Percentiles rank a stretch among this genome's conserved stretches.
phyloP scores from a whole-genome alignment of 768 basidiomycete species.

The Cystobasidium ongulense region DNA sequence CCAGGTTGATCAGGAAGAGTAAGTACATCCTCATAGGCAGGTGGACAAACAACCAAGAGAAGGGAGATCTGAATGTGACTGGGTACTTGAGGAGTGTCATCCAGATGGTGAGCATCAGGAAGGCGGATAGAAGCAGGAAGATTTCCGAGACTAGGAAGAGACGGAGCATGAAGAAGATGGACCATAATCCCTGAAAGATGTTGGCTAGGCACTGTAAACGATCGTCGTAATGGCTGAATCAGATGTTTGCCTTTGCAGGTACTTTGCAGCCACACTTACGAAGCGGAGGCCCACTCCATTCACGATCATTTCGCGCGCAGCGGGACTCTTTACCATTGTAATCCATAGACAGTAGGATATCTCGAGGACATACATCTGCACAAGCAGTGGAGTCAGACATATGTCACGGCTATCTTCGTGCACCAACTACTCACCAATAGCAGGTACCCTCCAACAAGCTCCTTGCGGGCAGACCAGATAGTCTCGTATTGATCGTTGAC shows the following conservation, averaged over 20 bases:
- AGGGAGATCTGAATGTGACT: slow-evolving; percentile 53
- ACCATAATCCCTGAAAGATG: slow-evolving; percentile 13
- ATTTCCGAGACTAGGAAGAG: slow-evolving; percentile 70
- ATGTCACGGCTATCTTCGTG: background rate
- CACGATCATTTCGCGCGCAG: slow-evolving; percentile 65
- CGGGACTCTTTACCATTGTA: slow-evolving; percentile 60
- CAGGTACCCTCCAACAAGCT: slow-evolving; percentile 44
- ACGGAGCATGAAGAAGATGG: slow-evolving; percentile 54
- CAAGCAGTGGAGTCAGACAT: background rate
- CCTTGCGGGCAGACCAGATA: slow-evolving; percentile 59
- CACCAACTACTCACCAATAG: slow-evolving; percentile 12
- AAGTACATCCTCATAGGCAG: slow-evolving; percentile 70
- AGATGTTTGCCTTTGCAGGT: background rate
- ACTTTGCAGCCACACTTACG: slow-evolving; percentile 54
- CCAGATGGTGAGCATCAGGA: slow-evolving; percentile 67
- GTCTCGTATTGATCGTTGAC: slow-evolving; percentile 52
- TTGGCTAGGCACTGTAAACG: slow-evolving; percentile 21
- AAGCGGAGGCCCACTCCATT: slow-evolving; percentile 73
- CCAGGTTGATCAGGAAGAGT: slow-evolving; percentile 60
- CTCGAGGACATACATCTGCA: slow-evolving; percentile 55
- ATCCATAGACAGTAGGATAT: slow-evolving; percentile 77
- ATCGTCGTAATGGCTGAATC: background rate
- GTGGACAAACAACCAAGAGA: slow-evolving; percentile 77
- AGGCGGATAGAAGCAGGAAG: slow-evolving; percentile 60
- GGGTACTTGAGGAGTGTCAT: slow-evolving; percentile 62